Base-by-base conservation (phyloP, 768 basidiomycete species). In the Rhizopogon sp. region DNA sequence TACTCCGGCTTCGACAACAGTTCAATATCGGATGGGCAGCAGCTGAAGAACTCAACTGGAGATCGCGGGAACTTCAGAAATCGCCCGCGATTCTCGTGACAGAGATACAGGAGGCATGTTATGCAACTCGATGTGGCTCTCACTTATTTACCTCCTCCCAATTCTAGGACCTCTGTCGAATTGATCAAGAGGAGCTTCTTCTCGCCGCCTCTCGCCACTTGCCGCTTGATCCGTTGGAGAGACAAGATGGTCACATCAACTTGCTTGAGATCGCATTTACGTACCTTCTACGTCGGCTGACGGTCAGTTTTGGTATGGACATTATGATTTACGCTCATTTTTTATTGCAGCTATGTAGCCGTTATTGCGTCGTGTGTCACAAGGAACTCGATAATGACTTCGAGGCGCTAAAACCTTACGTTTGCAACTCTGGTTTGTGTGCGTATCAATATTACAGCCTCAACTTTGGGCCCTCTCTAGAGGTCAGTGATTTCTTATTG, bases 361-460 rank as follows among this genome's bases (percentile, higher is more conserved):
- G 80, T 20, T 87, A 81, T 66, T 90, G 88, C 60, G 74, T 86
- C n/a, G 83, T 87, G n/a, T 88, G 88, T 67, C 86, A 87, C 61
- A 79, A 79, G 59, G 78, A 76, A 57, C 72, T 85, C 31, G 61
- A 73, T 9, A 72, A 70, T 8, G 74, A 79, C 40, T 80, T 78
- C 55, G 81, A 82, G 58, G 79, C 82, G 1, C 76, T 88, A 56
- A 86, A 87, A 64, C 88, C 88, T 1, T 89, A 87, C 62, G 85
- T 90, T 25, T 90, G 87, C 64, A 76, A 79, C 53, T 76, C 75
- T 5, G 78, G 78, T 52, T 74, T 90, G 5, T 90, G 88, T 66
- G 71, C 79, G 5, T 90, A 84, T 64, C 87, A 85, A 61, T 87
- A 85, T 61, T 87, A 86, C 63, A 70, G 76, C 4, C 70, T 85